phyloP scores from a whole-genome alignment of 331 rosid species.

The Cydonia oblonga region DNA sequence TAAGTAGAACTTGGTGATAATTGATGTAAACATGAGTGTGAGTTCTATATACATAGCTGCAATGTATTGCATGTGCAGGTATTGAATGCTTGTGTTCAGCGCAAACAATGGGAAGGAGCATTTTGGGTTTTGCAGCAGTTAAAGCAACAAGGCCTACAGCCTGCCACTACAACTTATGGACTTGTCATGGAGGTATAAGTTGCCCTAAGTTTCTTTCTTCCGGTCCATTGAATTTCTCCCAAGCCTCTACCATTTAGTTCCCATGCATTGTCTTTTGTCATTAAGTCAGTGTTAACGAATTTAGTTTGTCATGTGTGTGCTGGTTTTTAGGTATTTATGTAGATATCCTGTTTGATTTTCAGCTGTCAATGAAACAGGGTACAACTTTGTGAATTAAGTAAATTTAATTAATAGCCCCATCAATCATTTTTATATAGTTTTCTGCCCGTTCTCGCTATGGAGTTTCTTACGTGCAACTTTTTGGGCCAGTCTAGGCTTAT shows the following conservation, averaged over 20 bases:
- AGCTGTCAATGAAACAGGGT: background rate
- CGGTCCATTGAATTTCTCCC: background rate
- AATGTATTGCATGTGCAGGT: slow-evolving; percentile 40
- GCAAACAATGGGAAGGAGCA: slow-evolving; percentile 92
- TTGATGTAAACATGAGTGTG: background rate
- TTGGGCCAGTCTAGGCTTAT: background rate
- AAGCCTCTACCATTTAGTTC: background rate
- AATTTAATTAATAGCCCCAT: background rate
- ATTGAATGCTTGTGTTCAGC: slow-evolving; percentile 71
- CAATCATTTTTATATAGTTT: background rate
- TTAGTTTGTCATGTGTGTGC: background rate
- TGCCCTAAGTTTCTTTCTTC: slow-evolving; percentile 16
- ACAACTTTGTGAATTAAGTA: background rate
- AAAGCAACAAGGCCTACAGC: slow-evolving; percentile 43
- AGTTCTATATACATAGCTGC: slow-evolving; percentile 1
- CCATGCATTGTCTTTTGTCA: background rate
- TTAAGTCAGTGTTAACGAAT: background rate
- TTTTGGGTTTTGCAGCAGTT: slow-evolving; percentile 92
- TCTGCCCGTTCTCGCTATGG: background rate
- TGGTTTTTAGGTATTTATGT: background rate
- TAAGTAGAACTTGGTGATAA: slow-evolving; percentile 26
- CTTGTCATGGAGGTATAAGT: slow-evolving; percentile 82
- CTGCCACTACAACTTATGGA: slow-evolving; percentile 65
- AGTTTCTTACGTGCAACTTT: background rate
- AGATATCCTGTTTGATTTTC: background rate